Evolutionary conservation across 1,284 basidiomycete genomes (phyloP).

Genomic region (Anthracocystis setariae): DNA sequence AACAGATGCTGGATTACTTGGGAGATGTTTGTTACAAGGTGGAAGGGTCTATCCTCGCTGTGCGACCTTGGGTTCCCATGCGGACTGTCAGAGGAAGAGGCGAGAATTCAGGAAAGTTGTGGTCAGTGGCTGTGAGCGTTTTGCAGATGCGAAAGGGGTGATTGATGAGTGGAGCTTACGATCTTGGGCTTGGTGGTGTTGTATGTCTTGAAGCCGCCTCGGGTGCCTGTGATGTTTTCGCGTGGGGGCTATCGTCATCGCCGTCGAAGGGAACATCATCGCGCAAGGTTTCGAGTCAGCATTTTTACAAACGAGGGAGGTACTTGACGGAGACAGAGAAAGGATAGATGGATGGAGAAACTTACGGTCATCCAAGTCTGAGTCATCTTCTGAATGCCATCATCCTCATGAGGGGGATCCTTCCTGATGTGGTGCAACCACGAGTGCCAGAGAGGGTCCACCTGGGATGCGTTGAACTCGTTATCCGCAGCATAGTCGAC

Average conservation of each 20-base stretch:
- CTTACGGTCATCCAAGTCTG: slow-evolving; percentile 58
- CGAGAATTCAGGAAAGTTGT: not conserved
- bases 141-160: not conserved
- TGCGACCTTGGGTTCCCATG: slow-evolving; percentile 64
- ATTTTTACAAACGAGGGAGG: not conserved
- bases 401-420: slow-evolving; percentile 57
- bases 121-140: not conserved
- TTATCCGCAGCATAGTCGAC: slow-evolving; percentile 61
- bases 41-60: slow-evolving; percentile 24
- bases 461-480: slow-evolving; percentile 62
- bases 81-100: slow-evolving; percentile 28
- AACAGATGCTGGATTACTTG: slow-evolving; percentile 1
- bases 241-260: slow-evolving; percentile 38
- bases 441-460: slow-evolving; percentile 65
- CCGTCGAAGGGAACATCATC: slow-evolving; percentile 1
- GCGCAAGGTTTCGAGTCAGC: not conserved
- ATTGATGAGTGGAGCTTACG: slow-evolving; percentile 23
- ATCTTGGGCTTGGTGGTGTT: slow-evolving; percentile 61
- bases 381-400: slow-evolving; percentile 41
- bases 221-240: slow-evolving; percentile 65
- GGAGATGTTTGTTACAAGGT: not conserved
- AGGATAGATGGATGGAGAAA: slow-evolving; percentile 6
- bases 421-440: slow-evolving; percentile 64
- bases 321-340: too few species aligned
- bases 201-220: slow-evolving; percentile 64